Percentiles rank a stretch among this genome's conserved stretches.
Evolutionary conservation across 164 flowering plant genomes (phyloP).

Genomic region (Buxus sempervirens): DNA sequence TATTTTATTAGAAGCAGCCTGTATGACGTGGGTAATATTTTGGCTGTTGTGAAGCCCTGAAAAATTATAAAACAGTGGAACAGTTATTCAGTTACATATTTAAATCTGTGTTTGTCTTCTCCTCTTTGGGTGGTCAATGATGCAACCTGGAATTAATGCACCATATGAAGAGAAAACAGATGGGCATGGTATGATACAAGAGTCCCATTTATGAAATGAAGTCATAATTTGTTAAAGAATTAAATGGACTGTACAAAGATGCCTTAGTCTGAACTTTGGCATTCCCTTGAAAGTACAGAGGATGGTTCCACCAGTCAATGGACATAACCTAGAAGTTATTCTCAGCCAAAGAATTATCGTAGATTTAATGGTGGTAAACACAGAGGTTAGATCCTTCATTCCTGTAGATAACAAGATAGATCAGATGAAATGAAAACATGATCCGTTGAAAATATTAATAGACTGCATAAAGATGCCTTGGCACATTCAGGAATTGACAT

Average conservation of each 20-base stretch:
- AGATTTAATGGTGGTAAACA: too few species aligned
- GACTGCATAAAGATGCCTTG: too few species aligned
- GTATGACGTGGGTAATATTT: conserved; percentile 6
- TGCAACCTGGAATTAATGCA: conserved; percentile 1
- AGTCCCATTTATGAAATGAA: neutral
- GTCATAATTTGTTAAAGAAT: neutral
- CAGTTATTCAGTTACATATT: neutral
- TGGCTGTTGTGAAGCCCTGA: neutral
- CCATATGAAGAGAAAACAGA: neutral
- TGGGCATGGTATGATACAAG: neutral
- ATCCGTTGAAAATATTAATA: too few species aligned
- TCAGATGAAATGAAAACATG: too few species aligned
- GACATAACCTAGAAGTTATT: too few species aligned
- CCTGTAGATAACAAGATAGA: too few species aligned
- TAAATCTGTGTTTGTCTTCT: conserved; percentile 4
- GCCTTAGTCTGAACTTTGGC: too few species aligned
- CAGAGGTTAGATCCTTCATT: too few species aligned
- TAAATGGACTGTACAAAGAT: too few species aligned
- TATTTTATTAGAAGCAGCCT: conserved; percentile 2
- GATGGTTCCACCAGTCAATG: too few species aligned
- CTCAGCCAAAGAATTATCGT: too few species aligned
- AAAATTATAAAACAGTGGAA: neutral
- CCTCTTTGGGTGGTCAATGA: conserved; percentile 6
- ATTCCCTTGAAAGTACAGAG: too few species aligned
- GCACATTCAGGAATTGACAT: neutral